Evolutionary conservation across 768 basidiomycete genomes (phyloP), one percentile per base, ranked within the genome.

Genomic region (Mycena belliarum): DNA sequence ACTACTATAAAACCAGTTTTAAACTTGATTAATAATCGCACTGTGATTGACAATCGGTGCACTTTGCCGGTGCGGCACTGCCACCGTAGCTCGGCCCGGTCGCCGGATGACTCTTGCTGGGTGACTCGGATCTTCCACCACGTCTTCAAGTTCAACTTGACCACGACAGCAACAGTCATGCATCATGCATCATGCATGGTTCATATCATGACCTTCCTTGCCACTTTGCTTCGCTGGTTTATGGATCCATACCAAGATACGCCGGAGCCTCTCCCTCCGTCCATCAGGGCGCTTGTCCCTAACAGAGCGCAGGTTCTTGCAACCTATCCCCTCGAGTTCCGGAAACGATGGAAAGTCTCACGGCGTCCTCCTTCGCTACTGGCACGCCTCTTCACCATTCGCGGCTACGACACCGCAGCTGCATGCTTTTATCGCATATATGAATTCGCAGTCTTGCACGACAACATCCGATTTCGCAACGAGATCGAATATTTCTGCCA

Each of bases 351-450:
- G 51, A 32, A n/a, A 35, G 0, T 21, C n/a, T 52, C 51, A 10
- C 26, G 41, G 1, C 51, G 51, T 23, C 20, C 29, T n/a, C 42
- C 42, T n/a, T 44, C 51, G 4, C 35, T 32, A 21, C n/a, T 44
- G 3, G 41, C 51, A 5, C 51, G 42, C 15, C 41, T 52, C 41
- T 43, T 56, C 12, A 20, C 37, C 47, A 51, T 45, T 61, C 67
- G 51, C 63, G 60, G 18, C 57, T 57, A 20, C 65, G 63, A 28
- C 43, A 55, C 44, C 5, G 16, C 24, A 8, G 52, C 69, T 25
- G 73, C 73, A 15, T 73, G 67, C 15, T 71, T 74, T 59, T 68
- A 72, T 61, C 66, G 66, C 52, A 65, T 74, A n/a, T 74, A 73
- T 49, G 55, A 70, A 51, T 71, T 74, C 47, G 64, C 69, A 45